Percentiles rank a stretch among this genome's conserved stretches.
These are phyloP conservation scores for Earliella scabrosa DNA, from an alignment of 1,284 basidiomycete genomes.

Conservation along the genomic window DNA sequence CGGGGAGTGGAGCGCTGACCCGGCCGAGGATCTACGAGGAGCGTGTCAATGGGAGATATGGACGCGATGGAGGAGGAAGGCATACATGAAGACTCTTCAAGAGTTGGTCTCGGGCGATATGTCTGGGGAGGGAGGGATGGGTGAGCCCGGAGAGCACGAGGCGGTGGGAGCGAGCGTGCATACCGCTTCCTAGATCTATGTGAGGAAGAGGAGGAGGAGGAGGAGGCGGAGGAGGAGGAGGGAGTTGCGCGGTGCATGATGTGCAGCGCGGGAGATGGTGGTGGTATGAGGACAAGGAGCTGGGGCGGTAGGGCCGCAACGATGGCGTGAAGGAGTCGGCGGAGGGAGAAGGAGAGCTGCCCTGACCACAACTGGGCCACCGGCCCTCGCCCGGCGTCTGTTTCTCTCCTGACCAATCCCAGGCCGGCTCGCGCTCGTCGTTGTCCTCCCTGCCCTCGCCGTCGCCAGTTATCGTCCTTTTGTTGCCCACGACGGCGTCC, in stretches of 20 bases:
- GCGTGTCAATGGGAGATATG: slow-evolving; percentile 21
- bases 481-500: slow-evolving; percentile 3
- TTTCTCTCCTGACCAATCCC: slow-evolving; percentile 24
- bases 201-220: slow-evolving; percentile 30
- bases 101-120: slow-evolving; percentile 64
- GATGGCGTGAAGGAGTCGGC: slow-evolving; percentile 38
- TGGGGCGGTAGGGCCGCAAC: slow-evolving; percentile 36
- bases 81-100: slow-evolving; percentile 61
- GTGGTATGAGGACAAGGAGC: slow-evolving; percentile 44
- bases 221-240: slow-evolving; percentile 32
- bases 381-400: slow-evolving; percentile 18
- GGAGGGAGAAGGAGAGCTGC: slow-evolving; percentile 33
- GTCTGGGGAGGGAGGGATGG: slow-evolving; percentile 45
- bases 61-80: slow-evolving; percentile 20
- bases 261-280: slow-evolving; percentile 36
- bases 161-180: slow-evolving; percentile 29
- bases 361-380: slow-evolving; percentile 29
- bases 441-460: slow-evolving; percentile 19
- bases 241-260: slow-evolving; percentile 33
- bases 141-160: slow-evolving; percentile 30
- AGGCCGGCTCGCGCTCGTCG: slow-evolving; percentile 20
- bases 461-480: not conserved
- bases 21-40: slow-evolving; percentile 58
- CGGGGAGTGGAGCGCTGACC: slow-evolving; percentile 58
- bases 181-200: slow-evolving; percentile 43